These are phyloP conservation scores for Pseudogymnoascus verrucosus DNA, from an alignment of 2,329 filamentous ascomycete species.

Conservation along the genomic window DNA sequence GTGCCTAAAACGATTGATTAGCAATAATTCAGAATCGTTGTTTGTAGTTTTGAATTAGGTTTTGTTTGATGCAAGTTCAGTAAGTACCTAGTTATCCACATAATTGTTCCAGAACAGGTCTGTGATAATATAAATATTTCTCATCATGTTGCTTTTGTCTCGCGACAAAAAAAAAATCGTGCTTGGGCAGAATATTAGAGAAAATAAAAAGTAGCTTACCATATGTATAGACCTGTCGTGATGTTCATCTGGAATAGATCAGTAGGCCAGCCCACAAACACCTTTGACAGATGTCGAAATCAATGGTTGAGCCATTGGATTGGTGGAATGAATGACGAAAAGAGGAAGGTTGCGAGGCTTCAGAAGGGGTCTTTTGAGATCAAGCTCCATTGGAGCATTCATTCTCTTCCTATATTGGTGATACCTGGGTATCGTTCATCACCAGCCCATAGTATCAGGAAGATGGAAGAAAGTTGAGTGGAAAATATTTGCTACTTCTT, in stretches of 20 bases:
- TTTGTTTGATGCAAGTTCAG: conserved; percentile 10
- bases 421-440: conserved; percentile 49
- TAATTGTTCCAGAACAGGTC: conserved; percentile 11
- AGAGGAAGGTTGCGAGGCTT: conserved; percentile 35
- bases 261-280: conserved; percentile 5
- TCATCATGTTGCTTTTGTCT: conserved; percentile 10
- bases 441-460: conserved; percentile 39
- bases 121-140: conserved; percentile 11
- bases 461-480: conserved; percentile 22
- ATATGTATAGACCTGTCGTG: background rate
- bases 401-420: conserved; percentile 63
- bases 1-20: conserved; percentile 3
- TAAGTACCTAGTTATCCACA: conserved; percentile 10
- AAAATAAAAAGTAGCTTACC: conserved; percentile 3
- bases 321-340: background rate
- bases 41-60: background rate
- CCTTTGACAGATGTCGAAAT: background rate
- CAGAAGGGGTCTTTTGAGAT: conserved; percentile 55
- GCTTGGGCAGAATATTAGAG: background rate
- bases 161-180: background rate
- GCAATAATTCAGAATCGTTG: conserved; percentile 1
- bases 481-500: conserved; percentile 10
- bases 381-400: conserved; percentile 46
- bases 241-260: background rate
- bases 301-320: background rate